A percentile compares a stretch with the other conserved stretches of the same genome.
phyloP scores from a whole-genome alignment of 2,329 filamentous ascomycete species.

The Aspergillus brunneoviolaceus region DNA sequence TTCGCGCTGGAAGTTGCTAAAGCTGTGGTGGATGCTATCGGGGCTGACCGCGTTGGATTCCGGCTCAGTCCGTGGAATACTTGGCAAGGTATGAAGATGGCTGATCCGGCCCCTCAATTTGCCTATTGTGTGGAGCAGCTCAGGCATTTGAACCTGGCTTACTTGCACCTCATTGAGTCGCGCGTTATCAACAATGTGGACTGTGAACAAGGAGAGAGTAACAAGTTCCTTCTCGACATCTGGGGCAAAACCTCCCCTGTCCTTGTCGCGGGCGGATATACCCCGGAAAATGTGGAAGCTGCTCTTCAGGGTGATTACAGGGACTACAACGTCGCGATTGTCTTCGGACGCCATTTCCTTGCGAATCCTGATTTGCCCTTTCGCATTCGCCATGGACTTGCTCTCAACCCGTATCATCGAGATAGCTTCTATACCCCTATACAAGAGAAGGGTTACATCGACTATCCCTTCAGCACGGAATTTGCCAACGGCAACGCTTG shows the following conservation, averaged over 20 bases:
- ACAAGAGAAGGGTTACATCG: constrained; percentile 33
- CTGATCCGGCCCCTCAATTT: constrained; percentile 33
- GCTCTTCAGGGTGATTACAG: constrained; percentile 31
- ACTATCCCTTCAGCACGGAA: constrained; percentile 26
- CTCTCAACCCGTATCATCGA: constrained; percentile 38
- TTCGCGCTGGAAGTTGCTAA: constrained; percentile 54
- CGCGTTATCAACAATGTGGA: constrained; percentile 30
- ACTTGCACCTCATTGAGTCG: constrained; percentile 60
- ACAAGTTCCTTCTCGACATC: constrained; percentile 43
- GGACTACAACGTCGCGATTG: constrained; percentile 25
- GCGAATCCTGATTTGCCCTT: constrained; percentile 44
- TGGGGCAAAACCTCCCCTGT: constrained; percentile 46
- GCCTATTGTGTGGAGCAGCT: constrained; percentile 52
- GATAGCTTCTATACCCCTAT: constrained; percentile 38
- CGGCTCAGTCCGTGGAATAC: constrained; percentile 41
- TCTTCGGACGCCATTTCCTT: constrained; percentile 43
- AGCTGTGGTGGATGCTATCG: constrained; percentile 41
- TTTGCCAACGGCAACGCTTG: background rate
- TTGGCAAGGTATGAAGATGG: constrained; percentile 53
- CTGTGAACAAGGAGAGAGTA: constrained; percentile 16
- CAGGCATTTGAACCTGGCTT: constrained; percentile 54
- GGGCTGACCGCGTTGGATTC: constrained; percentile 41
- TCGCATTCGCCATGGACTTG: constrained; percentile 34
- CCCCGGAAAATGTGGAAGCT: constrained; percentile 20
- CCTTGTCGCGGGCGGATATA: constrained; percentile 45